Conservation (phyloP, 371 early-diverging fungal species). For the Fennellomyces sp. region DNA sequence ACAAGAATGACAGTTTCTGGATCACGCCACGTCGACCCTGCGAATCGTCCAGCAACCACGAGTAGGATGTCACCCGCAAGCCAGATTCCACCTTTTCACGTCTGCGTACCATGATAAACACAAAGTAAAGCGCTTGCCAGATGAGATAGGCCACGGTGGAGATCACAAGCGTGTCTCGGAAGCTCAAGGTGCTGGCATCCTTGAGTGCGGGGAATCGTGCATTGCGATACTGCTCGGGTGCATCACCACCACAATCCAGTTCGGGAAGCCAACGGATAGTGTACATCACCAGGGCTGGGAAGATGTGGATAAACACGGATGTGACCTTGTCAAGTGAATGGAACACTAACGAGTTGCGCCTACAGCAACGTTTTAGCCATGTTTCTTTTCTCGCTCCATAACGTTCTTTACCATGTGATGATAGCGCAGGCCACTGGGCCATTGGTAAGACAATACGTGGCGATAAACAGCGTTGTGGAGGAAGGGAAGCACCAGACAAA, state of each 20-base stretch:
- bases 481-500: slow-evolving; percentile 57
- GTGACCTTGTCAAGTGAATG: slow-evolving; percentile 78
- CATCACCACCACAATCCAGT: slow-evolving; percentile 19
- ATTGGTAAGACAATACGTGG: slow-evolving; percentile 60
- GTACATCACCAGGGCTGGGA: slow-evolving; percentile 66
- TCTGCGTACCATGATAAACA: slow-evolving; percentile 62
- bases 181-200: slow-evolving; percentile 26
- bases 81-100: slow-evolving; percentile 69
- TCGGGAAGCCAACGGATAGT: slow-evolving; percentile 66
- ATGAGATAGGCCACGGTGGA: slow-evolving; percentile 61
- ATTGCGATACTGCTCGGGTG: slow-evolving; percentile 33
- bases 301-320: slow-evolving; percentile 72
- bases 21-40: slow-evolving; percentile 50
- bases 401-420: slow-evolving; percentile 52
- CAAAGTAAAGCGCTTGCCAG: slow-evolving; percentile 72
- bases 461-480: slow-evolving; percentile 50
- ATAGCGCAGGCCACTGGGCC: slow-evolving; percentile 78
- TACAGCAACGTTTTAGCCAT: too few relatives aligned
- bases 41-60: slow-evolving; percentile 66
- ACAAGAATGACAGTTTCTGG: slow-evolving; percentile 47
- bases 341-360: slow-evolving; percentile 68
- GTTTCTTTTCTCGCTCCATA: too few relatives aligned
- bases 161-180: slow-evolving; percentile 40
- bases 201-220: slow-evolving; percentile 48
- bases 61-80: slow-evolving; percentile 66